Conservation (phyloP, 208 protist species). For the Porcisia deanei region DNA sequence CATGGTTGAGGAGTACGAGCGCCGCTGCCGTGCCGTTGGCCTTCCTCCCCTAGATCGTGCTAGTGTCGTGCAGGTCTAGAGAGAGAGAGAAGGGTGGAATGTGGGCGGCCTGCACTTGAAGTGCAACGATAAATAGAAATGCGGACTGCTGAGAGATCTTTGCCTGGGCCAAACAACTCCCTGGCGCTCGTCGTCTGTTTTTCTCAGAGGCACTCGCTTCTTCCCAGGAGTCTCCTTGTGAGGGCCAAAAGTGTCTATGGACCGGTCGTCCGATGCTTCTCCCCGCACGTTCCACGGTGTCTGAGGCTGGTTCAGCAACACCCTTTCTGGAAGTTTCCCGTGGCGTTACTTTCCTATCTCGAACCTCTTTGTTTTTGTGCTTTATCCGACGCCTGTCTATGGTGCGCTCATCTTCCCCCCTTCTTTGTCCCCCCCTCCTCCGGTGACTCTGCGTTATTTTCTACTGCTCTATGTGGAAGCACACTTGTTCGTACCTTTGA, state of each 20-base stretch:
- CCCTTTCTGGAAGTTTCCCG: background rate
- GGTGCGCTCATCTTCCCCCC: background rate
- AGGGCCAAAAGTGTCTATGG: no score
- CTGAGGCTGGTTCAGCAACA: background rate
- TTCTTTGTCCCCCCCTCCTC: background rate
- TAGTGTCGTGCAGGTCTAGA: constrained; percentile 34
- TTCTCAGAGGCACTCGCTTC: background rate
- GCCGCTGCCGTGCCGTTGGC: constrained; percentile 57
- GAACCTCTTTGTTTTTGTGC: background rate
- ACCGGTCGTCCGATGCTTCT: background rate
- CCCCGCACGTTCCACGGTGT: background rate
- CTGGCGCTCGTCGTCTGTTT: background rate
- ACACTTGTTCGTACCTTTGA: background rate
- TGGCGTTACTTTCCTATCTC: background rate
- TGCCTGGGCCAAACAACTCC: background rate
- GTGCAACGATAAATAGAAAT: no score
- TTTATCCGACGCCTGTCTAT: background rate
- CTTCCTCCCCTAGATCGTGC: constrained; percentile 58
- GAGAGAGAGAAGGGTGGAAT: background rate
- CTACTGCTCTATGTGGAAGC: background rate
- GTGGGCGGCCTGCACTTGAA: background rate
- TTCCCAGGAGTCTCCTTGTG: background rate
- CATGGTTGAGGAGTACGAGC: constrained; percentile 79
- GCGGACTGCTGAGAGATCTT: background rate
- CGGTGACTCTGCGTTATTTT: background rate